Evolutionary conservation across 148 eudicot genomes (phyloP).

Genomic region (Simmondsia chinensis): DNA sequence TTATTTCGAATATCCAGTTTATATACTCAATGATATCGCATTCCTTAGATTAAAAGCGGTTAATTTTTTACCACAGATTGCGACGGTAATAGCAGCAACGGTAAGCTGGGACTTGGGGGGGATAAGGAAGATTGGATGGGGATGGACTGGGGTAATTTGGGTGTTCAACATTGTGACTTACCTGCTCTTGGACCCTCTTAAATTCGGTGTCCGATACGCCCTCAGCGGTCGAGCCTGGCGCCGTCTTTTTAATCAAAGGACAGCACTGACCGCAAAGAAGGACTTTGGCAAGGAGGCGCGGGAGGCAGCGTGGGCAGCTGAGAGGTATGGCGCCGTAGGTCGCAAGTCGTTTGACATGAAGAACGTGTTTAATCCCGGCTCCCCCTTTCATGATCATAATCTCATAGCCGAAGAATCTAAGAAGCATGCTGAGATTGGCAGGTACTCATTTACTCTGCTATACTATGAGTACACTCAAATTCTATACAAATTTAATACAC

Average conservation of each 20-base stretch:
- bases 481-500: too few relatives aligned
- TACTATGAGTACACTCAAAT: not conserved
- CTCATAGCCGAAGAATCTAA: slow-evolving; percentile 81
- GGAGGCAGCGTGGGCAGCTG: slow-evolving; percentile 47
- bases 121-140: slow-evolving; percentile 59
- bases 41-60: not conserved
- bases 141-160: slow-evolving; percentile 80
- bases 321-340: slow-evolving; percentile 32
- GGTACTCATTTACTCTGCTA: slow-evolving; percentile 19
- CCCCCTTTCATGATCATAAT: slow-evolving; percentile 46
- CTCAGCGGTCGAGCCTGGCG: slow-evolving; percentile 67
- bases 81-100: slow-evolving; percentile 41
- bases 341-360: slow-evolving; percentile 26
- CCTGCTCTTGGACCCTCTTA: slow-evolving; percentile 66
- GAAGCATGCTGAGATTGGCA: slow-evolving; percentile 67
- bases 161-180: slow-evolving; percentile 45
- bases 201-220: slow-evolving; percentile 43
- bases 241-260: slow-evolving; percentile 29
- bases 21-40: not conserved
- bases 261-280: slow-evolving; percentile 41
- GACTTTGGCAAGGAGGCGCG: slow-evolving; percentile 55
- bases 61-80: slow-evolving; percentile 30
- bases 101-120: slow-evolving; percentile 37
- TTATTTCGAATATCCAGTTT: not conserved
- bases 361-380: slow-evolving; percentile 17